Evolutionary conservation across 352 stramenopile genomes (phyloP), one percentile per base, ranked within the genome.

Genomic region (Globisporangium yorkense): DNA sequence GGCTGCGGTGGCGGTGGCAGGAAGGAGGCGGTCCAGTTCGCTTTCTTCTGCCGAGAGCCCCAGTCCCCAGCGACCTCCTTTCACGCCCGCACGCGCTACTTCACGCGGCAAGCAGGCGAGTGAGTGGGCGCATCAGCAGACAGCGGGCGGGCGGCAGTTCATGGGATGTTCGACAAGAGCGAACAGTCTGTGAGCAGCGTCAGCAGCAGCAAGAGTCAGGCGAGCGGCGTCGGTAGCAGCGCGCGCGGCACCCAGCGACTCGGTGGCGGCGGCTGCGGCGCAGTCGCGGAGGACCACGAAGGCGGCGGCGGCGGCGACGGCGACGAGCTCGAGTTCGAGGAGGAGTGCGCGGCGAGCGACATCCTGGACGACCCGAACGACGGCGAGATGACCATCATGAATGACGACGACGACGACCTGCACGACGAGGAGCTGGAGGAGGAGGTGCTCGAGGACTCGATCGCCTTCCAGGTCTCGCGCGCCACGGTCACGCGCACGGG

Each of bases 391-490:
- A 84, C 74, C 13, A 87, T 85, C 44, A 82, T 85, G 75, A 81
- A 87, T 63, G 74, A 85, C 57, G 59, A 71, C 41, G 74, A 84
- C 53, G 68, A 83, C 59, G 56, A 66, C n/a, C 62, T 73, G 9
- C 43, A 72, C 56, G 80, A 66, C 41, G 72, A 78, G 43, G 69
- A 71, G 37, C 3, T 54, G 5, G 73, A 82, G 47, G 77, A 89
- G 47, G 77, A 87, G 51, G 78, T 92, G n/a, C 72, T 82, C 55
- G 73, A 76, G 54, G 59, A 87, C 65, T 84, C 78, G 37, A 89
- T 94, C 53, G 70, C 80, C 21, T 90, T 94, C 65, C 75, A 75
- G 8, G 74, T 92, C 13, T 87, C 80, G 64, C 65, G 84, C 52
- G 83, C 84, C 13, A 91, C 65, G 10, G 77, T 94, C 54, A 82